phyloP scores from a whole-genome alignment of 441 rosid species.

The Adansonia grandidieri region DNA sequence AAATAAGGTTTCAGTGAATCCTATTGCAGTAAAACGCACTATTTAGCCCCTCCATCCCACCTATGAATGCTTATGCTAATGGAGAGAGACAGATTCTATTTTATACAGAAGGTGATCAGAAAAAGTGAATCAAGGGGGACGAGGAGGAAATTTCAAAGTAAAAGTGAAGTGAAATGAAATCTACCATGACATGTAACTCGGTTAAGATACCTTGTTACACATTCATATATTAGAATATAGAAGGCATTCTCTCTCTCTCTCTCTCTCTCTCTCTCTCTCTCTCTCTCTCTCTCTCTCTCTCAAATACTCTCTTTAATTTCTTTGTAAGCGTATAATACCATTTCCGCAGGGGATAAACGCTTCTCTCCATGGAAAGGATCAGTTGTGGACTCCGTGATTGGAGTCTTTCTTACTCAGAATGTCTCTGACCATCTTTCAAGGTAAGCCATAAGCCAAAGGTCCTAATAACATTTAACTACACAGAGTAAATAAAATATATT shows the following conservation, averaged over 20 bases:
- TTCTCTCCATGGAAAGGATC: conserved; percentile 79
- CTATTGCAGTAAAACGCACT: not conserved
- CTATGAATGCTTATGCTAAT: conserved; percentile 7
- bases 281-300: too few species aligned
- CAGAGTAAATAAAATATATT: conserved; percentile 19
- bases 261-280: too few species aligned
- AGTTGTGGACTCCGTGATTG: conserved; percentile 68
- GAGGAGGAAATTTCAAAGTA: not conserved
- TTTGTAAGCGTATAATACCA: conserved; percentile 20
- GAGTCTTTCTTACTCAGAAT: conserved; percentile 73
- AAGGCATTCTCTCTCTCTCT: not conserved
- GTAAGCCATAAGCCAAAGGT: conserved; percentile 40
- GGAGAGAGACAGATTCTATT: not conserved
- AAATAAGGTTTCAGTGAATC: conserved; percentile 12
- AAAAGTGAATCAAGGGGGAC: not conserved
- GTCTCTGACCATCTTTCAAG: conserved; percentile 79
- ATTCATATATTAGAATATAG: conserved; percentile 10
- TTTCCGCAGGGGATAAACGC: conserved; percentile 61
- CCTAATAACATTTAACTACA: conserved; percentile 3
- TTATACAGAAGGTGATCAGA: not conserved
- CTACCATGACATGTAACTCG: conserved; percentile 11
- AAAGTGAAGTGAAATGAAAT: conserved; percentile 12
- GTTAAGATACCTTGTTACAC: not conserved
- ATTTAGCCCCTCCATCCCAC: not conserved
- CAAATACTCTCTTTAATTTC: too few species aligned